Conservation (phyloP, 2,329 filamentous ascomycete genomes). For the Colletotrichum chrysophilum region DNA sequence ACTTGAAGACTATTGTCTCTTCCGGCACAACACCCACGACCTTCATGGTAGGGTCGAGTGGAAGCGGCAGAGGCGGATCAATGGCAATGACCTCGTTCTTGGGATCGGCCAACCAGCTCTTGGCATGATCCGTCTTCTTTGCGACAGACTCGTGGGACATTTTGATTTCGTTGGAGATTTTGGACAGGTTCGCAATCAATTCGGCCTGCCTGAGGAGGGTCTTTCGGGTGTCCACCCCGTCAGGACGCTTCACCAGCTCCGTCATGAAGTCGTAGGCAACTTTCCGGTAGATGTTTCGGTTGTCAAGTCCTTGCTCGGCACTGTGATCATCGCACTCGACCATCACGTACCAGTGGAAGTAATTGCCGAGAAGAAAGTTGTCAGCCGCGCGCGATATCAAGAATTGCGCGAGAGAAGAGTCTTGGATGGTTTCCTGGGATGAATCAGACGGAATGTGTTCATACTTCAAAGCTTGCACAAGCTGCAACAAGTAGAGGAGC, state of each 20-base stretch:
- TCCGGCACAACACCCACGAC: slow-evolving; percentile 83
- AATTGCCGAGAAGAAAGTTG: slow-evolving; percentile 92
- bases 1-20: slow-evolving; percentile 93
- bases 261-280: slow-evolving; percentile 97
- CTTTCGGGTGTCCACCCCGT: slow-evolving; percentile 75
- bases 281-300: slow-evolving; percentile 87
- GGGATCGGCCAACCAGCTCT: slow-evolving; percentile 82
- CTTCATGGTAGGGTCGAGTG: slow-evolving; percentile 82
- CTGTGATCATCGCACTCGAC: slow-evolving; percentile 92
- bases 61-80: slow-evolving; percentile 85
- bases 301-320: slow-evolving; percentile 73
- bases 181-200: slow-evolving; percentile 83
- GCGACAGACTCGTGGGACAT: slow-evolving; percentile 78
- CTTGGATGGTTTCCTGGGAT: slow-evolving; percentile 62
- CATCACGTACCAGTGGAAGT: slow-evolving; percentile 98
- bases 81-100: slow-evolving; percentile 88
- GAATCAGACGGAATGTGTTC: slow-evolving; percentile 74
- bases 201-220: slow-evolving; percentile 87
- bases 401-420: slow-evolving; percentile 89
- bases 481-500: slow-evolving; percentile 86
- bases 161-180: slow-evolving; percentile 88
- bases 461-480: slow-evolving; percentile 96
- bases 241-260: slow-evolving; percentile 74
- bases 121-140: slow-evolving; percentile 83
- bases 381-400: slow-evolving; percentile 85